These are phyloP conservation scores for Didymella pinodella DNA, from an alignment of 2,329 filamentous ascomycete species.

Conservation along the genomic window DNA sequence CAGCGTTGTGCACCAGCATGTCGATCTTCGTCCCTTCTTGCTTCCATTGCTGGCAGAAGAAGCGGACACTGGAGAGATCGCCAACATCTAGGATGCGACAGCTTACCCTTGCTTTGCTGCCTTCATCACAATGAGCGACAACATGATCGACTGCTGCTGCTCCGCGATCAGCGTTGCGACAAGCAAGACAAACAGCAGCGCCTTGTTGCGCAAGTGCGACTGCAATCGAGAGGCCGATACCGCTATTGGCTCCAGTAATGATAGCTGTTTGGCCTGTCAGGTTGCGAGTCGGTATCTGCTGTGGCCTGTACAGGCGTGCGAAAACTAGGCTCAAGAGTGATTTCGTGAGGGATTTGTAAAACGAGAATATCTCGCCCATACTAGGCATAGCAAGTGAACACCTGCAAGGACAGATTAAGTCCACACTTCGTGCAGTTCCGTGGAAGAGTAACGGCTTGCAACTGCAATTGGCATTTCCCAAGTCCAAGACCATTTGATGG, in stretches of 20 bases:
- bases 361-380: neutral
- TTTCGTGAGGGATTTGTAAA: constrained; percentile 20
- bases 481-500: neutral
- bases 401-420: neutral
- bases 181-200: constrained; percentile 26
- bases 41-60: constrained; percentile 24
- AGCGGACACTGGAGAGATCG: constrained; percentile 22
- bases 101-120: constrained; percentile 8
- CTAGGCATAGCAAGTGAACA: neutral
- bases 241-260: constrained; percentile 61
- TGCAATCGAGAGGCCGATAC: constrained; percentile 54
- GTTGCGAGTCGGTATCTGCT: constrained; percentile 15
- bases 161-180: constrained; percentile 25
- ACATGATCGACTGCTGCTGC: constrained; percentile 21
- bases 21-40: constrained; percentile 20
- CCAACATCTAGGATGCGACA: constrained; percentile 24
- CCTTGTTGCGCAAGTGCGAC: constrained; percentile 22
- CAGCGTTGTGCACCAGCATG: constrained; percentile 31
- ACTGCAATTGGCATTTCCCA: neutral
- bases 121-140: constrained; percentile 4
- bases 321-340: constrained; percentile 17
- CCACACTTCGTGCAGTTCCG: neutral
- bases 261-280: constrained; percentile 58
- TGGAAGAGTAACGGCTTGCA: neutral
- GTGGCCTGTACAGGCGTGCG: constrained; percentile 24